A percentile compares a stretch with the other conserved stretches of the same genome.
phyloP scores from a whole-genome alignment of 805 yeast species.

The Wickerhamiella qilinensis region DNA sequence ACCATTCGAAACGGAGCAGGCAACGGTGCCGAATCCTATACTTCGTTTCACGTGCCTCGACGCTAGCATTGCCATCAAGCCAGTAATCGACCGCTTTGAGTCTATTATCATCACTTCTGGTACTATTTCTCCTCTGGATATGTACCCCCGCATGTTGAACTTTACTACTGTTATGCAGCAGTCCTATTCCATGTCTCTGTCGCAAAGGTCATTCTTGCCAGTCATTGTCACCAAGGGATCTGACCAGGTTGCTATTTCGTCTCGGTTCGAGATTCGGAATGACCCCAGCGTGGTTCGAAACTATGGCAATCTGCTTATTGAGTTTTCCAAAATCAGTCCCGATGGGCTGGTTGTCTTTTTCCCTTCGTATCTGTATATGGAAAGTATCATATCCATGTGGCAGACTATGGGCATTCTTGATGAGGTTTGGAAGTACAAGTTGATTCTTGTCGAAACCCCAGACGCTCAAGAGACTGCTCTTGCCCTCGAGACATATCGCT shows the following conservation, averaged over 20 bases:
- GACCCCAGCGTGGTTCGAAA: conserved; percentile 97
- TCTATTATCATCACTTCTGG: conserved; percentile 94
- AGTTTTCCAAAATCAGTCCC: conserved; percentile 88
- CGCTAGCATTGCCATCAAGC: conserved; percentile 95
- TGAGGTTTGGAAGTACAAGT: conserved; percentile 95
- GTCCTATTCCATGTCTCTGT: conserved; percentile 90
- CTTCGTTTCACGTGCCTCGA: conserved; percentile 86
- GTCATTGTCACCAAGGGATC: conserved; percentile 94
- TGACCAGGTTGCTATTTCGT: conserved; percentile 92
- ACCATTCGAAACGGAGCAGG: conserved; percentile 89
- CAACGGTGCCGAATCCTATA: conserved; percentile 94
- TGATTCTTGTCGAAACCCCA: conserved; percentile 92
- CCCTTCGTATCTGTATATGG: conserved; percentile 96
- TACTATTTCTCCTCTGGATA: conserved; percentile 93
- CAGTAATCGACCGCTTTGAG: conserved; percentile 83
- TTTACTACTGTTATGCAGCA: conserved; percentile 88
- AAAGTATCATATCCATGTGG: conserved; percentile 96
- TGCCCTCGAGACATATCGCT: conserved; percentile 87
- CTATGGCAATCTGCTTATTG: conserved; percentile 83
- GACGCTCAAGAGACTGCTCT: conserved; percentile 97
- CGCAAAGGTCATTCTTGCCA: conserved; percentile 83
- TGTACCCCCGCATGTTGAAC: conserved; percentile 95
- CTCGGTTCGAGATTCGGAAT: conserved; percentile 90
- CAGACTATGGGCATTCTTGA: conserved; percentile 96
- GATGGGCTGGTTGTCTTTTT: conserved; percentile 97